Evolutionary conservation across 1,284 basidiomycete genomes (phyloP), one percentile per base, ranked within the genome.

Genomic region (Sanghuangporus sanghuang): DNA sequence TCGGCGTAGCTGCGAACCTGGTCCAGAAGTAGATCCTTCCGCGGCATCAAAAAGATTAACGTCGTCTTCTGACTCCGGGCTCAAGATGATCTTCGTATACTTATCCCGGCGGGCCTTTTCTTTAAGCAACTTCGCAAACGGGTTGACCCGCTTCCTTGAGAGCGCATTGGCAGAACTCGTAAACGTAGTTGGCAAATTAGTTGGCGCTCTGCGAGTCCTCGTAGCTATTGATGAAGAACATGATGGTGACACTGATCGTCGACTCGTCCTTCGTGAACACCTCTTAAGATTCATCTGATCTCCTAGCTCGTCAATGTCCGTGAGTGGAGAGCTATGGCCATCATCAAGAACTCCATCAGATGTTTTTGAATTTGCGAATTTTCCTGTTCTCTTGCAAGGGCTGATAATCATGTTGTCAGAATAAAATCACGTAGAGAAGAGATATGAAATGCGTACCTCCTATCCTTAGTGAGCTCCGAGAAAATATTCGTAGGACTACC

Each of bases 81-180:
- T 52, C 42, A 56, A 35, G 35, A 48, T 55, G 27, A 67, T 39
- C 23, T 59, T 56, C 18, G 61, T 72, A 57, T 50, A 66, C 68
- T 56, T 72, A 23, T 70, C 72, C 11, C 64, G 70, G 21, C 63
- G 68, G 27, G 63, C 59, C 67, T 74, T 74, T 64, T 74, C 71
- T n/a, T 69, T 69, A 18, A 75, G 60, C 5, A 76, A 68, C 32
- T 74, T 76, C 49, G 78, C 79, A 36, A 90, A 74, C 5, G 87
- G 87, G 66, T 85, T 79, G 32, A 50, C 53, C 6, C 69, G 23
- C 66, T 74, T 73, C 18, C 55, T 62, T 14, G 66, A 14, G 2
- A 52, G n/a, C 6, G 36, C 67, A 18, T 16, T 18, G 36, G 44
- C 3, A 48, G 60, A 3, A 3, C 14, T 27, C 5, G 46, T 35